These are phyloP conservation scores for Leccinellum rugosiceps DNA, from an alignment of 768 basidiomycete genomes.

Conservation along the genomic window DNA sequence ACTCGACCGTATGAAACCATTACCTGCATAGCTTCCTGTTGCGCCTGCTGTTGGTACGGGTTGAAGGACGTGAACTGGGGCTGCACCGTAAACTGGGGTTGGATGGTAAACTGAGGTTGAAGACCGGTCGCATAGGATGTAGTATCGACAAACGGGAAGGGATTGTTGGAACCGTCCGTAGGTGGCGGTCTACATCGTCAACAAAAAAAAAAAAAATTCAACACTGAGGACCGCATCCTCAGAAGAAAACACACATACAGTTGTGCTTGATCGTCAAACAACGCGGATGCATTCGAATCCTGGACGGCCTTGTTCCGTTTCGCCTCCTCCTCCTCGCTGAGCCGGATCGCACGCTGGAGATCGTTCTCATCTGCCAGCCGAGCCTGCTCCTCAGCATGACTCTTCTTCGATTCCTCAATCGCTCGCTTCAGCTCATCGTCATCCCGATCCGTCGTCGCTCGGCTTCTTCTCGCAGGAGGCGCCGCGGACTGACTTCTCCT, in stretches of 20 bases:
- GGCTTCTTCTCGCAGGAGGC: constrained; percentile 18
- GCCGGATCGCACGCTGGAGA: constrained; percentile 71
- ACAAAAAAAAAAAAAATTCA: constrained; percentile 1
- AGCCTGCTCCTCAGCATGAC: constrained; percentile 65
- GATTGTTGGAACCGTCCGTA: constrained; percentile 40
- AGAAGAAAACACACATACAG: constrained; percentile 50
- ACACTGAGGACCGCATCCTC: not conserved
- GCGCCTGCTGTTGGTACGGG: constrained; percentile 88
- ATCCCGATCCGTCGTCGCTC: constrained; percentile 39
- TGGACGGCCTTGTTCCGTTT: constrained; percentile 67
- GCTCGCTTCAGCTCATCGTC: constrained; percentile 85
- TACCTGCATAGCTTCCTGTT: constrained; percentile 82
- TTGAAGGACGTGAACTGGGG: constrained; percentile 94
- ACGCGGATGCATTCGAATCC: constrained; percentile 63
- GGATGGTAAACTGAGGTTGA: constrained; percentile 73
- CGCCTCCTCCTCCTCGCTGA: constrained; percentile 90
- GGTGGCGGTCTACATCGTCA: constrained; percentile 29
- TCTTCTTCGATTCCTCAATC: constrained; percentile 86
- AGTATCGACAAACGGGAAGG: constrained; percentile 61
- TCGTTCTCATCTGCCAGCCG: constrained; percentile 73
- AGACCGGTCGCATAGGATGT: constrained; percentile 56
- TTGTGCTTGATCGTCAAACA: constrained; percentile 88
- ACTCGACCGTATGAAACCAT: not conserved
- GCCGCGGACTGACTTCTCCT: constrained; percentile 8
- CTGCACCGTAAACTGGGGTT: constrained; percentile 72